Percentiles rank a stretch among this genome's conserved stretches.
Conservation (phyloP, 192 early-diverging fungal species). For the Coemansia sp. region DNA sequence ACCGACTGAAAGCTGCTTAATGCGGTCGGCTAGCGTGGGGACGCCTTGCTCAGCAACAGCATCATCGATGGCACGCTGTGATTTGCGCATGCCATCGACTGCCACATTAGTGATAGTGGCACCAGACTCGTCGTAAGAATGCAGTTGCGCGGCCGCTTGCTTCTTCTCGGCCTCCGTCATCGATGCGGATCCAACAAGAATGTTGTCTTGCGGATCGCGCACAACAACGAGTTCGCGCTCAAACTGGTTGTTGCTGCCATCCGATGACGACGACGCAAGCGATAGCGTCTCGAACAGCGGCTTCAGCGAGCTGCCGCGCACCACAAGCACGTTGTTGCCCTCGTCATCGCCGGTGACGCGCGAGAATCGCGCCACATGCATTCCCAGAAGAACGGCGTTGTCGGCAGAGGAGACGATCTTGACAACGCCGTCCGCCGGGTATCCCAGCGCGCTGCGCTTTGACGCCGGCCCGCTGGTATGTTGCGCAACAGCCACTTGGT, state of each 20-base stretch:
- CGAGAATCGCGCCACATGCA: slow-evolving; percentile 43
- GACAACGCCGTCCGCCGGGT: slow-evolving; percentile 33
- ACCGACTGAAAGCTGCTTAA: slow-evolving; percentile 36
- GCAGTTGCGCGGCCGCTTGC: slow-evolving; percentile 20
- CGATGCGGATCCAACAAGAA: slow-evolving; percentile 4
- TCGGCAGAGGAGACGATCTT: slow-evolving; percentile 6
- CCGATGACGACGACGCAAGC: slow-evolving; percentile 21
- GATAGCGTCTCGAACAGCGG: slow-evolving; percentile 45
- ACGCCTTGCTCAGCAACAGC: background rate
- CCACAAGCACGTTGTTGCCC: slow-evolving; percentile 23
- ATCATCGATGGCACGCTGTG: slow-evolving; percentile 18
- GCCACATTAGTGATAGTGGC: slow-evolving; percentile 17
- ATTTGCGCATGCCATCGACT: slow-evolving; percentile 12
- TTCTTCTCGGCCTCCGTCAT: slow-evolving; percentile 16
- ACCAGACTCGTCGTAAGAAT: slow-evolving; percentile 25
- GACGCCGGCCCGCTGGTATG: background rate
- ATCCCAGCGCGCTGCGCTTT: slow-evolving; percentile 17
- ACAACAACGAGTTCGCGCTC: slow-evolving; percentile 14
- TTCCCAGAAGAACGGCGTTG: slow-evolving; percentile 7
- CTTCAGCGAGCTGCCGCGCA: slow-evolving; percentile 34
- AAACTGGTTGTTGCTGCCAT: slow-evolving; percentile 21
- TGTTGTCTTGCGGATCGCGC: slow-evolving; percentile 26
- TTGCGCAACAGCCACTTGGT: slow-evolving; percentile 31
- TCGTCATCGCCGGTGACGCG: slow-evolving; percentile 34
- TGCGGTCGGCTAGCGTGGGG: slow-evolving; percentile 45